Evolutionary conservation across 2,329 filamentous ascomycete genomes (phyloP).

Genomic region (Botrytis squamosa): DNA sequence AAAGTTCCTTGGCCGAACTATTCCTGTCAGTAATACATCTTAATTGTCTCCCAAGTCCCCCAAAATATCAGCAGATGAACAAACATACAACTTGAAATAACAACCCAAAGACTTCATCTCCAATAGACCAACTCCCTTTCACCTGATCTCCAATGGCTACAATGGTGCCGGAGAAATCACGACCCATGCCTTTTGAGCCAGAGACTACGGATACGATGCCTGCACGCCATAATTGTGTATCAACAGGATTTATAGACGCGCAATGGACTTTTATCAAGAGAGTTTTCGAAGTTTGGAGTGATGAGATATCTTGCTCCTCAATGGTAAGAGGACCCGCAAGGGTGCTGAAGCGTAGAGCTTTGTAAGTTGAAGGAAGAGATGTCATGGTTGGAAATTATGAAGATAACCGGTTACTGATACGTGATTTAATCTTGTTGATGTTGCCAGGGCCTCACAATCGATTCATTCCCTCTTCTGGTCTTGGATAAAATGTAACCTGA

Average conservation of each 20-base stretch:
- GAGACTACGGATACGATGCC: constrained; percentile 32
- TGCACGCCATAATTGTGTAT: constrained; percentile 37
- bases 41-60: too few relatives aligned
- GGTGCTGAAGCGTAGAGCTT: constrained; percentile 28
- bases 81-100: constrained; percentile 33
- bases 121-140: constrained; percentile 36
- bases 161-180: constrained; percentile 39
- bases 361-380: constrained; percentile 11
- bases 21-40: neutral
- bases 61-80: neutral
- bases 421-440: neutral
- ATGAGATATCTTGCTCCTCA: constrained; percentile 30
- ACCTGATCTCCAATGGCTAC: constrained; percentile 39
- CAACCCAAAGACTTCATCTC: constrained; percentile 42
- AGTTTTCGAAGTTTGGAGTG: constrained; percentile 31
- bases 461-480: neutral
- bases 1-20: constrained; percentile 38
- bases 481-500: neutral
- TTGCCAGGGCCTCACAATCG: neutral
- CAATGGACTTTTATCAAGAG: constrained; percentile 35
- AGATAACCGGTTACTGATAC: neutral
- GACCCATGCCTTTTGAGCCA: constrained; percentile 37
- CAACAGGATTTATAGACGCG: constrained; percentile 37
- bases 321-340: constrained; percentile 27
- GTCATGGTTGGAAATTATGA: constrained; percentile 8